Evolutionary conservation across 2,329 filamentous ascomycete species (phyloP).

Genomic region (Botrytis cinerea): DNA sequence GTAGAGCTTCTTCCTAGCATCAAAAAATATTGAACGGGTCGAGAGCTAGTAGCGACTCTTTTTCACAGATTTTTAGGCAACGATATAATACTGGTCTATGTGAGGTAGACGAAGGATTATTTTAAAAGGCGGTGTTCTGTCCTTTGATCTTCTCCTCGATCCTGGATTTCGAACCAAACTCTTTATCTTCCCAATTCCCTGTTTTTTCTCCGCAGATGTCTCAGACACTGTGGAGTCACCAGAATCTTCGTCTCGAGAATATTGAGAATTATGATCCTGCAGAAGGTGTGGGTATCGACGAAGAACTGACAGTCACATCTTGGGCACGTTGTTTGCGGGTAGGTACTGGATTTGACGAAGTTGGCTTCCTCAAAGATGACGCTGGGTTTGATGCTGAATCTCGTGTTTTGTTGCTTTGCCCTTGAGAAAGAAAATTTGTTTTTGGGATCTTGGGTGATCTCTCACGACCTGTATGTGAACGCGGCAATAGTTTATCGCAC

Average conservation of each 20-base stretch:
- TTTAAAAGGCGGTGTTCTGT: neutral
- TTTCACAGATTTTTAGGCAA: neutral
- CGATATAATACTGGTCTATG: accelerated
- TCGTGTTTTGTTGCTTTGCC: neutral
- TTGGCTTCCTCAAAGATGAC: neutral
- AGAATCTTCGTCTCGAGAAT: neutral
- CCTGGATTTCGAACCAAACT: neutral
- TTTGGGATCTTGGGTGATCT: neutral
- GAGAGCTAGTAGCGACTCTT: neutral
- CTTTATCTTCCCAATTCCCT: neutral
- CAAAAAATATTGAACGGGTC: neutral
- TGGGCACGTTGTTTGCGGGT: neutral
- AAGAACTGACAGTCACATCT: neutral
- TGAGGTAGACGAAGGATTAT: neutral
- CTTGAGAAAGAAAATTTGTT: neutral
- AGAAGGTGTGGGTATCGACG: neutral
- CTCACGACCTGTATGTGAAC: neutral
- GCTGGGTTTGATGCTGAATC: neutral
- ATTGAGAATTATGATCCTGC: neutral
- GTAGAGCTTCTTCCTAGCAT: neutral
- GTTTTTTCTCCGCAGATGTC: neutral
- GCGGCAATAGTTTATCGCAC: neutral
- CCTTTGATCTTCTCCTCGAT: neutral
- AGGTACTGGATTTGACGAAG: neutral
- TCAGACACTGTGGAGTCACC: neutral